These are phyloP conservation scores for Tolypocladium ovalisporum DNA, from an alignment of 2,329 filamentous ascomycete genomes.

Conservation along the genomic window DNA sequence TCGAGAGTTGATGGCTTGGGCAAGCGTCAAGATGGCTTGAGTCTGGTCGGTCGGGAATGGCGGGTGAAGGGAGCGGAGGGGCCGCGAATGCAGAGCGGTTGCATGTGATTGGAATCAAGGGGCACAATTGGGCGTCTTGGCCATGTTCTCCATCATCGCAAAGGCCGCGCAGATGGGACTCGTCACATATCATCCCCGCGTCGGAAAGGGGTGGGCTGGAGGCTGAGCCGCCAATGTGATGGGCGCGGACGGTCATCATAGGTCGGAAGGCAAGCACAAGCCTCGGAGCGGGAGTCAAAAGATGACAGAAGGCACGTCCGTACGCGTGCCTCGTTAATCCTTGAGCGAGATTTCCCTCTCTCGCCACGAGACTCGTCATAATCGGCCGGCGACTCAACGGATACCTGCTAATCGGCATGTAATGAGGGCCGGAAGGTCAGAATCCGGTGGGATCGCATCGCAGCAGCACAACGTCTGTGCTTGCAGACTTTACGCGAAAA, in stretches of 20 bases:
- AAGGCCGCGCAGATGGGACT: not conserved
- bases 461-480: not conserved
- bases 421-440: not conserved
- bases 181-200: conserved; percentile 1
- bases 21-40: not conserved
- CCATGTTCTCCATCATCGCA: not conserved
- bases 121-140: not conserved
- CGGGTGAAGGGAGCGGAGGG: not conserved
- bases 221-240: not conserved
- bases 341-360: not conserved
- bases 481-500: not conserved
- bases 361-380: not conserved
- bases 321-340: not conserved
- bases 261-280: not conserved
- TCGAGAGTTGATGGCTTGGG: not conserved
- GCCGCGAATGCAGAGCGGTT: not conserved
- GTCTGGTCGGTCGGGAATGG: not conserved
- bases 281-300: not conserved
- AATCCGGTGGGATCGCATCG: not conserved
- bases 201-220: not conserved
- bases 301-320: not conserved
- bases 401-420: not conserved
- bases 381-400: not conserved
- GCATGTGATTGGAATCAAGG: not conserved
- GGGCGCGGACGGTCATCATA: not conserved